Percentiles rank a stretch among this genome's conserved stretches.
These are phyloP conservation scores for Polychaeton citri DNA, from an alignment of 2,329 filamentous ascomycete genomes.

Conservation along the genomic window DNA sequence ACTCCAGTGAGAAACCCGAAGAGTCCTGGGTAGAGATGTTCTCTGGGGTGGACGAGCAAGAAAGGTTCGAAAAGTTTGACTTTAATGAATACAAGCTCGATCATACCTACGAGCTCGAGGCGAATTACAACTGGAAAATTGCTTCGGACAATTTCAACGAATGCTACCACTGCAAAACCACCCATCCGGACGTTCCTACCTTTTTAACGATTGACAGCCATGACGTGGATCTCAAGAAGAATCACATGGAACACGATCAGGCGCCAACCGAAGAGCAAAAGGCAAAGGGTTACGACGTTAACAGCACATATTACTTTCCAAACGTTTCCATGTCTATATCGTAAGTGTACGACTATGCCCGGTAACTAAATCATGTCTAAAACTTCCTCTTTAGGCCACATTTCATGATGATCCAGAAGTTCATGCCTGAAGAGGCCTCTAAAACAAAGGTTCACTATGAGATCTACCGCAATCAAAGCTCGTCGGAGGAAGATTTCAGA, in stretches of 20 bases:
- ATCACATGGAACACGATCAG: conserved; percentile 36
- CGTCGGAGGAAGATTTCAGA: conserved; percentile 45
- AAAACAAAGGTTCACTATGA: conserved; percentile 48
- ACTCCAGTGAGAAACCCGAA: conserved; percentile 32
- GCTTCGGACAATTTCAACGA: conserved; percentile 53
- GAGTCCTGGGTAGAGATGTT: conserved; percentile 42
- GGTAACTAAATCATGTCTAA: too few relatives aligned
- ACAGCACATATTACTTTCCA: conserved; percentile 38
- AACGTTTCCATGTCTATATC: conserved; percentile 40
- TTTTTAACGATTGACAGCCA: conserved; percentile 47
- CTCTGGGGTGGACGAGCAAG: conserved; percentile 32
- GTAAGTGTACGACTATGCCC: conserved; percentile 30
- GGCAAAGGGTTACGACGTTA: conserved; percentile 32
- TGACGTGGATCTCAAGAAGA: conserved; percentile 35
- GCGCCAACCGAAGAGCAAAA: conserved; percentile 37
- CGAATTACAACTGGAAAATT: conserved; percentile 48
- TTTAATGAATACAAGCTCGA: conserved; percentile 44
- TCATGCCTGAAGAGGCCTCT: conserved; percentile 41
- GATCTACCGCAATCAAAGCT: conserved; percentile 48
- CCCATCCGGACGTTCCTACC: conserved; percentile 44
- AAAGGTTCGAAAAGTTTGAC: conserved; percentile 32
- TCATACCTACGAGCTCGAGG: conserved; percentile 44
- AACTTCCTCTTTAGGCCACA: conserved; percentile 31
- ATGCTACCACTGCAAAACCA: conserved; percentile 50
- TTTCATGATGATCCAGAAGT: conserved; percentile 52